Evolutionary conservation across 768 basidiomycete genomes (phyloP), one percentile per base, ranked within the genome.

Genomic region (Strobilomyces dryophilus): DNA sequence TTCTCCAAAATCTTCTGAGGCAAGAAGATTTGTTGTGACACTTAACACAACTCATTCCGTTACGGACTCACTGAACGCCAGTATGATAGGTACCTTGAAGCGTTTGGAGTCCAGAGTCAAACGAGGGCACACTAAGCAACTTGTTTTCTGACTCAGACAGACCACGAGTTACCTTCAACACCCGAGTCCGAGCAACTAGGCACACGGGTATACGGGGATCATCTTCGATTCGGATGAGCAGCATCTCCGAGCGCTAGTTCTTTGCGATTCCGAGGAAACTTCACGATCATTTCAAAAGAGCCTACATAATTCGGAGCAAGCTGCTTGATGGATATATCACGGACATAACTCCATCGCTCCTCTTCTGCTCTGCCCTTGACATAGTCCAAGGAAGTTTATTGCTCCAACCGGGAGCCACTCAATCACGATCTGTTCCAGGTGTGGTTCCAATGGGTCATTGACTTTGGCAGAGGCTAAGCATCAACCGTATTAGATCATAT

Each of bases 341-440:
- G 24, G 24, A 24, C 4, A 24, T 29, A 21, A 43, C 41, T 21
- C 34, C 49, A 51, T 41, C 39, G 8, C 51, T 46, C 43, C 42
- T 47, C 40, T 63, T 45, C 41, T 39, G 49, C 55, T 58, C 53
- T 42, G 51, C 53, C 51, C 34, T 52, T 44, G 47, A 49, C 42
- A 37, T 41, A 32, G 36, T 41, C n/a, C 24, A 20, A 31, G 45
- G 26, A 39, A 51, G 39, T 45, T 29, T 29, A 35, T 36, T 47
- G 35, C 47, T 18, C 31, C 18, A 34, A 6, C 24, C 8, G n/a
- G 11, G 46, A 9, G 45, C 44, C 29, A 18, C 27, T 24, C 29
- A 18, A 21, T 17, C 26, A 9, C 18, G 24, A 17, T 43, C 41
- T 5, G 40, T 20, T 34, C 31, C 35, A 29, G n/a, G n/a, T 39